Conservation (phyloP, 176 grass and related monocot genomes). For the Raddia distichophylla region DNA sequence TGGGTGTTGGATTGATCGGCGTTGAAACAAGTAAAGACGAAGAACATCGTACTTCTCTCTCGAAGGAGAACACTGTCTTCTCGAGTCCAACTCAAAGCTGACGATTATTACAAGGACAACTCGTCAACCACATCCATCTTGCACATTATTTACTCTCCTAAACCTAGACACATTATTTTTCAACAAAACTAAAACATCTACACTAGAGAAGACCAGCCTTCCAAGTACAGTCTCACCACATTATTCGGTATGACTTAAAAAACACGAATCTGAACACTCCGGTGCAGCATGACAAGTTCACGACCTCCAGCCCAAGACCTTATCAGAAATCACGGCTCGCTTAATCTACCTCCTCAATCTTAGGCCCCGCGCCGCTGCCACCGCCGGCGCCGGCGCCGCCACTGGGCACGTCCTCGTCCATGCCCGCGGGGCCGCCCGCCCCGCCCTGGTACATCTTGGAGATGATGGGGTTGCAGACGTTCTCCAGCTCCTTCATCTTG, state of each 20-base stretch:
- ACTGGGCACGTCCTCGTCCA: conserved; percentile 57
- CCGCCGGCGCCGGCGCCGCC: conserved; percentile 39
- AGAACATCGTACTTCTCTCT: too few species aligned
- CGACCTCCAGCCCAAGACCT: neutral
- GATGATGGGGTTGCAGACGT: conserved; percentile 77
- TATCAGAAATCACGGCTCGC: neutral
- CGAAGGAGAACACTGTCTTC: too few species aligned
- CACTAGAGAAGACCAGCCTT: neutral
- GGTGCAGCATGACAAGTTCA: too few species aligned
- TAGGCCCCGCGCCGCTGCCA: conserved; percentile 60
- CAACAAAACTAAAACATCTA: neutral
- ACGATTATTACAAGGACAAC: neutral
- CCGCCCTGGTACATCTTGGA: conserved; percentile 74
- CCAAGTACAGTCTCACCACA: neutral
- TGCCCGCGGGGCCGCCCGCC: conserved; percentile 29
- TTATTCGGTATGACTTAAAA: conserved; percentile 24
- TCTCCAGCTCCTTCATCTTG: conserved; percentile 81
- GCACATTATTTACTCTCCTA: neutral
- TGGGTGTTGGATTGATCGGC: too few species aligned
- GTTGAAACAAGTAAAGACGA: too few species aligned
- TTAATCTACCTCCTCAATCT: conserved; percentile 91
- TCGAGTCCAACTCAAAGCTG: too few species aligned
- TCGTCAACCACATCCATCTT: neutral
- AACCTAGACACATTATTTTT: neutral
- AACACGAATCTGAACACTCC: neutral